Evolutionary conservation across 2,329 filamentous ascomycete genomes (phyloP).

Genomic region (Fusarium tjaetaba): DNA sequence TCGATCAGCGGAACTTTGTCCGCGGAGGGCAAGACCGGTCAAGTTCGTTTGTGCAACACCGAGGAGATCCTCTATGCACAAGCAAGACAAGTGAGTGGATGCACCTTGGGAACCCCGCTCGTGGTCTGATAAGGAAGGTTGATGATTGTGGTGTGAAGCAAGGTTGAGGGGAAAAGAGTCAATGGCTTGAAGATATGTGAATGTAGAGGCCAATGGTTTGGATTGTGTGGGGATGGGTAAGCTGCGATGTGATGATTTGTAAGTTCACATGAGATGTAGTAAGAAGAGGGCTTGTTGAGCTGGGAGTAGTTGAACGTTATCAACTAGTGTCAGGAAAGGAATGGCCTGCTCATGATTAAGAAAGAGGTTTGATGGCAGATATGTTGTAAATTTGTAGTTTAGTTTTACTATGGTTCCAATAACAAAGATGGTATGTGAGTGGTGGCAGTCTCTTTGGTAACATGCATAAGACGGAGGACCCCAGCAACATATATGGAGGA

Average conservation of each 20-base stretch:
- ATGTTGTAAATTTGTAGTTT: accelerated
- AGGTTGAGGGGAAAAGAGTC: not conserved
- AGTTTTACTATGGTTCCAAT: not conserved
- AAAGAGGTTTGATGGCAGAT: not conserved
- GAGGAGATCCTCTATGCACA: not conserved
- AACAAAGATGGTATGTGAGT: not conserved
- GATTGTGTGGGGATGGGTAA: not conserved
- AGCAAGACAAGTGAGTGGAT: not conserved
- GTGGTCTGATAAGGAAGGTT: not conserved
- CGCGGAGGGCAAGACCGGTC: not conserved
- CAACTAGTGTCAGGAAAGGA: not conserved
- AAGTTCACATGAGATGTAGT: not conserved
- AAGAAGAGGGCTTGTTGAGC: not conserved
- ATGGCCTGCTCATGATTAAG: not conserved
- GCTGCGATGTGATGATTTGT: not conserved
- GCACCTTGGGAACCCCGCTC: not conserved
- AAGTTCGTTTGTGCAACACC: not conserved
- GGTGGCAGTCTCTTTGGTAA: not conserved
- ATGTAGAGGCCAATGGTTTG: not conserved
- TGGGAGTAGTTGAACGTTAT: not conserved
- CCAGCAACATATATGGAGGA: too few species aligned
- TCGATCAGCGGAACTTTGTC: not conserved
- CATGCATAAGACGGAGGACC: not conserved
- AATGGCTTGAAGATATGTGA: not conserved
- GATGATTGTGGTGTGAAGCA: not conserved